These are phyloP conservation scores for Paramyrothecium sp. DNA, from an alignment of 2,329 filamentous ascomycete genomes.

Conservation along the genomic window DNA sequence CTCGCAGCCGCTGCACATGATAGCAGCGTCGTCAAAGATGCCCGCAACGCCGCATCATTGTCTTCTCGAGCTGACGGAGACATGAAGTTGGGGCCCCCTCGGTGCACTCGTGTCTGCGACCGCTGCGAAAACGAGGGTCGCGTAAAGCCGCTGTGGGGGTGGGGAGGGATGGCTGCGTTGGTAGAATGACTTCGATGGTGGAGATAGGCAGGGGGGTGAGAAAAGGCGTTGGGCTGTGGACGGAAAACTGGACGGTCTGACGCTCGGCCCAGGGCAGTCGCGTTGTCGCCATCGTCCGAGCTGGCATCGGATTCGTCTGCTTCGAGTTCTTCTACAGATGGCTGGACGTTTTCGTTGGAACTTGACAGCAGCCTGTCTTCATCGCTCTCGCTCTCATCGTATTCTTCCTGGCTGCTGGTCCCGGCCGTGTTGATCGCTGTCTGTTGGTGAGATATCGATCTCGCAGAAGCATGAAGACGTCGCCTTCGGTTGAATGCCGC, in stretches of 20 bases:
- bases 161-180: slow-evolving; percentile 45
- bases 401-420: slow-evolving; percentile 86
- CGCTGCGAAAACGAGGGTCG: slow-evolving; percentile 49
- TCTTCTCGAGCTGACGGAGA: slow-evolving; percentile 78
- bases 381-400: slow-evolving; percentile 89
- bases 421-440: slow-evolving; percentile 40
- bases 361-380: slow-evolving; percentile 68
- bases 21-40: slow-evolving; percentile 89
- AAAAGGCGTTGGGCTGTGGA: slow-evolving; percentile 90
- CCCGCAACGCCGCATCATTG: slow-evolving; percentile 88
- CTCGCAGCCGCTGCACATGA: slow-evolving; percentile 93
- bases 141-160: slow-evolving; percentile 49
- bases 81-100: slow-evolving; percentile 58
- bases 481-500: slow-evolving; percentile 62
- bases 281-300: slow-evolving; percentile 67
- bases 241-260: slow-evolving; percentile 63
- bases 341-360: slow-evolving; percentile 52
- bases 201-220: slow-evolving; percentile 67
- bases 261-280: slow-evolving; percentile 71
- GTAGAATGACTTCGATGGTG: slow-evolving; percentile 49
- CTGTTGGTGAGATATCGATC: slow-evolving; percentile 36
- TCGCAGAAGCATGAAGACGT: slow-evolving; percentile 33
- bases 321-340: slow-evolving; percentile 31
- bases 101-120: slow-evolving; percentile 45
- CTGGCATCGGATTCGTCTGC: slow-evolving; percentile 47